These are phyloP conservation scores for Urtica urens DNA, from an alignment of 306 rosid genomes.

Conservation along the genomic window DNA sequence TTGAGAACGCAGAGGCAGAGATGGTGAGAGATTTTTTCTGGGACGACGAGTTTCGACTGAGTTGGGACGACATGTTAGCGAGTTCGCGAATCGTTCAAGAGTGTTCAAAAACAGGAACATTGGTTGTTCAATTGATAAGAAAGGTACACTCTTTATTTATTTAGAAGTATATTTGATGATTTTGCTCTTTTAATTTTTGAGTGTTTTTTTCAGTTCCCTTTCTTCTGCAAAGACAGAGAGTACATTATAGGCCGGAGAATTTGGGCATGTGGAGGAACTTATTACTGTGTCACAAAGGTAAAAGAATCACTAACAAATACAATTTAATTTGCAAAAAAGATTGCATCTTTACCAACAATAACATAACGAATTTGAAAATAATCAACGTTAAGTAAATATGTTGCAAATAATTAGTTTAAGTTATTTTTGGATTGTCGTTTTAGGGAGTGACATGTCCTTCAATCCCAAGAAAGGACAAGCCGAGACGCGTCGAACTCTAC, in stretches of 20 bases:
- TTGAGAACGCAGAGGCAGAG: constrained; percentile 41
- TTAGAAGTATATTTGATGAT: background rate
- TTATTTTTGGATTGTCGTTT: background rate
- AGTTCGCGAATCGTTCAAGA: constrained; percentile 26
- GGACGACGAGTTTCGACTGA: constrained; percentile 42
- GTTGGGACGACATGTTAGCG: constrained; percentile 52
- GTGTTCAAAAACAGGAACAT: constrained; percentile 40
- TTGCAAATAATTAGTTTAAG: background rate
- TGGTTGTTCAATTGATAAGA: constrained; percentile 49
- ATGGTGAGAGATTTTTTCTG: constrained; percentile 47
- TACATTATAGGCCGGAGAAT: constrained; percentile 48
- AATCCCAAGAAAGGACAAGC: constrained; percentile 42
- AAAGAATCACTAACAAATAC: background rate
- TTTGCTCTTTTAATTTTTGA: background rate
- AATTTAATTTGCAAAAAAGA: background rate
- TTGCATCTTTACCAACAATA: too few relatives aligned
- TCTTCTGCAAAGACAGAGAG: constrained; percentile 51
- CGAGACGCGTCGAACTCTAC: constrained; percentile 44
- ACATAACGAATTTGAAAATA: too few relatives aligned
- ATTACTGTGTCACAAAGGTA: constrained; percentile 51
- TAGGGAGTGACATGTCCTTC: constrained; percentile 40
- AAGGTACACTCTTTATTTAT: constrained; percentile 25
- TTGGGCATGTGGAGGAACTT: constrained; percentile 38
- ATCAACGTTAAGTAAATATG: too few relatives aligned
- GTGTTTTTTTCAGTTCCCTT: constrained; percentile 37